Evolutionary conservation across 169 alveolate species (phyloP).

Genomic region (Toxoplasma gondii): DNA sequence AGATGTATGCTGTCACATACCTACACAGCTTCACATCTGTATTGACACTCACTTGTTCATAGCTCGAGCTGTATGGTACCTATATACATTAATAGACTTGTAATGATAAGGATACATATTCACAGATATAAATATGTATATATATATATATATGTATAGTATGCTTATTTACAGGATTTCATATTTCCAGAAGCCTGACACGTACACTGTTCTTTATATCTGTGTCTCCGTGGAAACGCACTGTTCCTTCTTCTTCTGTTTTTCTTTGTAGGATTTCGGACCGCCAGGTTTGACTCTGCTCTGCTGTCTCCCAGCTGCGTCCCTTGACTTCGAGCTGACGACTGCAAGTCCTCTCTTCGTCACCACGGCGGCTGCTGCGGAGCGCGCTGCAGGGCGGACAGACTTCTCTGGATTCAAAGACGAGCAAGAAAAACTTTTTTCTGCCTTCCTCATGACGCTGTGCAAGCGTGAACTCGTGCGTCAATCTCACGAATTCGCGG

Average conservation of each 20-base stretch:
- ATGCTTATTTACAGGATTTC: no score
- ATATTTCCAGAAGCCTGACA: no score
- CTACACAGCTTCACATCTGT: no score
- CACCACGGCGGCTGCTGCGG: constrained; percentile 1
- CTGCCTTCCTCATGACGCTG: not conserved
- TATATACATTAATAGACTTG: no score
- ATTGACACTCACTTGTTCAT: no score
- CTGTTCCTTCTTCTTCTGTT: not conserved
- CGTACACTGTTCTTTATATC: no score
- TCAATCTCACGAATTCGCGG: not conserved
- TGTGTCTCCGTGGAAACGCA: no score
- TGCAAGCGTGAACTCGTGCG: not conserved
- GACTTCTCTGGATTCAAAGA: not conserved
- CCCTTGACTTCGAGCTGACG: not conserved
- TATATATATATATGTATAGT: no score
- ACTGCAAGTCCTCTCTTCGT: constrained; percentile 22
- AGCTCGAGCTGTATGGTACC: no score
- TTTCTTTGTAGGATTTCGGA: not conserved
- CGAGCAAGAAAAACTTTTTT: constrained; percentile 21
- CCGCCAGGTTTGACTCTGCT: not conserved
- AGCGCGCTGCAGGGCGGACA: not conserved
- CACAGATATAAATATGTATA: no score
- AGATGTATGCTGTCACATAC: no score
- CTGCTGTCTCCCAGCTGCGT: not conserved
- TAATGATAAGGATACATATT: no score